Evolutionary conservation across 495 filamentous ascomycete species (phyloP), one percentile per base, ranked within the genome.

Genomic region (Penicillium cataractarum): DNA sequence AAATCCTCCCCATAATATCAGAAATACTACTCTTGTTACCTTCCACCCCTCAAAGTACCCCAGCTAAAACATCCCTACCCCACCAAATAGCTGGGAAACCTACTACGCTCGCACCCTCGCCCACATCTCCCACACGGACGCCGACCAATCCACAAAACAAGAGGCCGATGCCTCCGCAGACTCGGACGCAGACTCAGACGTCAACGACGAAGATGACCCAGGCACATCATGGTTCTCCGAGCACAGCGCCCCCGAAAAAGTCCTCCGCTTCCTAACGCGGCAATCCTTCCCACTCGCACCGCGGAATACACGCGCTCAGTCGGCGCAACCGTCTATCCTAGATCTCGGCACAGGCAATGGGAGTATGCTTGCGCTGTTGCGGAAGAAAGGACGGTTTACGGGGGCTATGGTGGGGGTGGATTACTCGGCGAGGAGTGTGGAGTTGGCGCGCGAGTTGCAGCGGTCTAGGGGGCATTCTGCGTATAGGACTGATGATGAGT

Each of bases 291-390:
- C 78, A 8, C 69, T 80, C 22, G 50, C 76, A 35, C 71, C 73
- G n/a, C 62, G 65, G n/a, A 71, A 71, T 33, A 71, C 69, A 35
- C 60, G 26, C 51, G 21, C 68, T 40, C 61, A 22, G 48, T 13
- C 51, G 51, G 33, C 53, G 7, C 67, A 72, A 24, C 73, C 78
- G 0, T 76, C 65, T 3, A 86, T 97, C 54, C 81, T 97, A 0
- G 87, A 90, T 63, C 78, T 98, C 0, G 95, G 95, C 1, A 97
- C 92, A 0, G 95, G 95, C 0, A 99, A 97, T 76, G 95, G 95
- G 2, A 90, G 92, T 68, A 83, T 97, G 68, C 80, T 97, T 3
- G 93, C 95, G 62, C 79, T 86, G 21, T 77, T 98, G 13, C 73
- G 86, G 24, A 88, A 88, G 48, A 75, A 71, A n/a, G 84, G 83